These are phyloP conservation scores for Botrytis byssoidea DNA, from an alignment of 2,329 filamentous ascomycete genomes.

Conservation along the genomic window DNA sequence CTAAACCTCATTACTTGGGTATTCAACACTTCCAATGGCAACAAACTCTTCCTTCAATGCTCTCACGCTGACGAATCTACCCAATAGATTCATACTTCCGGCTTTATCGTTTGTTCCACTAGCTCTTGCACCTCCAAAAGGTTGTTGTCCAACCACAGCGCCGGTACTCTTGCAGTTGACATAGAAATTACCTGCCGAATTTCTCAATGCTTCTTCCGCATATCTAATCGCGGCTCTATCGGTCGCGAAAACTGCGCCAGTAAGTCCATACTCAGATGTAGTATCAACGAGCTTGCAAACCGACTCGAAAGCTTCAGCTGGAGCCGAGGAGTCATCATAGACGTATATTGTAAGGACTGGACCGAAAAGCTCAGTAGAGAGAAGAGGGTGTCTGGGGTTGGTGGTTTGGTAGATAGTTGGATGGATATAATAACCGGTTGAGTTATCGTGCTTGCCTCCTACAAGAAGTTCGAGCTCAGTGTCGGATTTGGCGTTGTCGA, in stretches of 20 bases:
- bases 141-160: slow-evolving; percentile 70
- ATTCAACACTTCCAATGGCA: slow-evolving; percentile 59
- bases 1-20: slow-evolving; percentile 65
- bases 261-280: slow-evolving; percentile 75
- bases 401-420: slow-evolving; percentile 78
- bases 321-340: slow-evolving; percentile 65
- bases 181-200: slow-evolving; percentile 80
- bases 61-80: slow-evolving; percentile 64
- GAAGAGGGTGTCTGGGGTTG: slow-evolving; percentile 70
- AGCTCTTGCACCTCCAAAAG: slow-evolving; percentile 66
- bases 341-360: slow-evolving; percentile 72
- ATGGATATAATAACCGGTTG: slow-evolving; percentile 78
- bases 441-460: slow-evolving; percentile 74
- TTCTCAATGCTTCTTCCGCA: slow-evolving; percentile 69
- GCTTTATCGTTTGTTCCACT: slow-evolving; percentile 74
- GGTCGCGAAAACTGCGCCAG: slow-evolving; percentile 70
- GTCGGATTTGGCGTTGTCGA: slow-evolving; percentile 77
- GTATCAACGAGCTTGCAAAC: slow-evolving; percentile 64
- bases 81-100: slow-evolving; percentile 61
- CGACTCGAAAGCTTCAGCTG: slow-evolving; percentile 54
- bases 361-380: slow-evolving; percentile 79
- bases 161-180: slow-evolving; percentile 80
- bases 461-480: slow-evolving; percentile 67
- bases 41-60: slow-evolving; percentile 75
- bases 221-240: slow-evolving; percentile 64